Evolutionary conservation across 2,329 filamentous ascomycete species (phyloP).

Genomic region (Tolypocladium inflatum): DNA sequence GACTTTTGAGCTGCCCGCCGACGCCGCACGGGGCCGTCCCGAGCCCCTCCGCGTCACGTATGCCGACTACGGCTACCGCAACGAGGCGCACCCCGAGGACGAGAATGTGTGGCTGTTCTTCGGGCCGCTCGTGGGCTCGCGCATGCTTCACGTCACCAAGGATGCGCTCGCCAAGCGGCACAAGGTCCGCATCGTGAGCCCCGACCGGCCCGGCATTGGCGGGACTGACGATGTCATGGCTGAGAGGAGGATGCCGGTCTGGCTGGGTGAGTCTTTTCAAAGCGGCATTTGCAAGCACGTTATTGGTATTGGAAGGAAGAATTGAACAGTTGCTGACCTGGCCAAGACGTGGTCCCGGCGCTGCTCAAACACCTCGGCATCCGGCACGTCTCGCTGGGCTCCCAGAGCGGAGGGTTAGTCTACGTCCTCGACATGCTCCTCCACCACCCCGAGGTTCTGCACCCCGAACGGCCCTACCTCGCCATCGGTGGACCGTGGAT

Average conservation of each 20-base stretch:
- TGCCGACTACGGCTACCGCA: slow-evolving; percentile 21
- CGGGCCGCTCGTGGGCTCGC: slow-evolving; percentile 16
- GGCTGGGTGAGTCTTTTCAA: slow-evolving; percentile 12
- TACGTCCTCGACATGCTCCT: slow-evolving; percentile 20
- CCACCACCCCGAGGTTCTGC: slow-evolving; percentile 16
- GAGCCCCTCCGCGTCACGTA: slow-evolving; percentile 11
- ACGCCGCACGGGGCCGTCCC: slow-evolving; percentile 6
- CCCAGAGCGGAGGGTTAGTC: slow-evolving; percentile 20
- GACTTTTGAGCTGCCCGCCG: slow-evolving; percentile 11
- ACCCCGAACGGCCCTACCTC: slow-evolving; percentile 13
- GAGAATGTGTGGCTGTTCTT: slow-evolving; percentile 20
- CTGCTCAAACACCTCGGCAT: slow-evolving; percentile 23
- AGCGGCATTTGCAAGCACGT: not conserved
- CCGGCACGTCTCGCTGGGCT: slow-evolving; percentile 15
- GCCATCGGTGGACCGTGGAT: slow-evolving; percentile 22
- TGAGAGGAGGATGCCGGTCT: slow-evolving; percentile 12
- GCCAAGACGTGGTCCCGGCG: slow-evolving; percentile 15
- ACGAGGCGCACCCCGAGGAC: slow-evolving; percentile 11
- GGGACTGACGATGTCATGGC: slow-evolving; percentile 17
- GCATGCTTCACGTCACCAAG: slow-evolving; percentile 20
- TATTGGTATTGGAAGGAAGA: not conserved
- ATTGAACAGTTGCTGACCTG: not conserved
- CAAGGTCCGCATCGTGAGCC: slow-evolving; percentile 20
- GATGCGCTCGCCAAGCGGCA: slow-evolving; percentile 20
- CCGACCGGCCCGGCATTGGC: slow-evolving; percentile 26